Evolutionary conservation across 75 land plant genomes (phyloP).

Genomic region (Pinus tabuliformis): DNA sequence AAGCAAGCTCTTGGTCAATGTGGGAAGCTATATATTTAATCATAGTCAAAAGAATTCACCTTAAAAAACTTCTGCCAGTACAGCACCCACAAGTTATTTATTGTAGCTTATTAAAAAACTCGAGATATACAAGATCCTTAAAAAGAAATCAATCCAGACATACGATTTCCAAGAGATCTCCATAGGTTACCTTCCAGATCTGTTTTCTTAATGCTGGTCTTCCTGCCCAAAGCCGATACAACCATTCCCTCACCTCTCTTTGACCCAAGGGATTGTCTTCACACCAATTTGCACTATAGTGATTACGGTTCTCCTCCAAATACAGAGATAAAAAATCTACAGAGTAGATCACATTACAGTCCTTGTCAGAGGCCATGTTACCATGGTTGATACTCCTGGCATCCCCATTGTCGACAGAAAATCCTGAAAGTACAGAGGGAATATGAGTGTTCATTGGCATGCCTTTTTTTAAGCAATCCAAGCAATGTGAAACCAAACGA

Average conservation of each 20-base stretch:
- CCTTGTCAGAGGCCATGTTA: background rate
- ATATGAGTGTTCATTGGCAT: conserved; percentile 1
- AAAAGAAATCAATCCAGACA: too few relatives aligned
- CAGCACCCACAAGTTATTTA: too few relatives aligned
- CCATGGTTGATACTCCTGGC: background rate
- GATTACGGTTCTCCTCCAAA: conserved; percentile 69
- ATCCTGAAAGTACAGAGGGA: background rate
- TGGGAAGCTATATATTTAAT: too few relatives aligned
- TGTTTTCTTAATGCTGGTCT: conserved; percentile 60
- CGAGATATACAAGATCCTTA: too few relatives aligned
- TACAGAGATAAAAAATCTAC: conserved; percentile 58
- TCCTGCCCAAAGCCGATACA: conserved; percentile 75
- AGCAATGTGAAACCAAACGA: background rate
- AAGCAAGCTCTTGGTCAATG: too few relatives aligned
- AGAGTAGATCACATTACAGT: conserved; percentile 29
- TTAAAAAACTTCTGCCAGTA: too few relatives aligned
- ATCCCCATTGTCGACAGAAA: conserved; percentile 4
- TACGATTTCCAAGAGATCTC: background rate
- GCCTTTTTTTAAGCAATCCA: background rate
- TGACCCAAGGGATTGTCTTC: conserved; percentile 59
- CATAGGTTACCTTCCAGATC: conserved; percentile 85
- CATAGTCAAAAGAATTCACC: too few relatives aligned
- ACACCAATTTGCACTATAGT: conserved; percentile 72
- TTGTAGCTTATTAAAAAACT: too few relatives aligned
- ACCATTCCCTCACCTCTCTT: conserved; percentile 83